Conservation (phyloP, 23 red algal species). For the Gracilaria gracilis region DNA sequence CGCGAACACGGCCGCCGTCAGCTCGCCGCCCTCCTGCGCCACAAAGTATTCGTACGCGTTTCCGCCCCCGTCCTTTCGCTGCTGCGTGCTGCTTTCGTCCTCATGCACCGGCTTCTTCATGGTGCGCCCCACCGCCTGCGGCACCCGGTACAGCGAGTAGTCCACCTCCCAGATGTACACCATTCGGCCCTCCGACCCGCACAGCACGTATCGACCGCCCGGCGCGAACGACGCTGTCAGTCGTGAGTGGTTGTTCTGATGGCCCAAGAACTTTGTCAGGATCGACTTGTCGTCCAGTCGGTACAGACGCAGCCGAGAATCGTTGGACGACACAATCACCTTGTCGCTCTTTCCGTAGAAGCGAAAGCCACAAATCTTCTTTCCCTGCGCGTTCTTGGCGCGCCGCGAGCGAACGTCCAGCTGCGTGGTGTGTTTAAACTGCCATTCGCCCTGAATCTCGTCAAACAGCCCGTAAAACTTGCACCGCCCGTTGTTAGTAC, state of each 20-base stretch:
- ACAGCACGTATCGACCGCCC: slow-evolving; percentile 76
- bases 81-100: slow-evolving; percentile 9
- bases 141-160: slow-evolving; percentile 19
- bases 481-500: slow-evolving; percentile 76
- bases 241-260: slow-evolving; percentile 72
- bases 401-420: slow-evolving; percentile 88
- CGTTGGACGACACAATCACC: slow-evolving; percentile 87
- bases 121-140: neutral
- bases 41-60: slow-evolving; percentile 51
- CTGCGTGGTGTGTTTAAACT: slow-evolving; percentile 85
- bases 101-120: slow-evolving; percentile 25
- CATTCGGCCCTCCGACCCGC: slow-evolving; percentile 74
- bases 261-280: slow-evolving; percentile 83
- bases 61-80: slow-evolving; percentile 49
- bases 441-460: slow-evolving; percentile 84
- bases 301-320: slow-evolving; percentile 88
- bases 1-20: slow-evolving; percentile 73
- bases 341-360: slow-evolving; percentile 68
- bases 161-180: slow-evolving; percentile 90
- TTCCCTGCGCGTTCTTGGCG: slow-evolving; percentile 67
- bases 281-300: slow-evolving; percentile 79
- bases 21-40: slow-evolving; percentile 43
- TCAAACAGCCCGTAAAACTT: slow-evolving; percentile 88
- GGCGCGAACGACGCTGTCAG: slow-evolving; percentile 72
- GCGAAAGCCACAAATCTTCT: slow-evolving; percentile 75